Evolutionary conservation across 164 flowering plant species (phyloP).

Genomic region (Litsea cubeba): DNA sequence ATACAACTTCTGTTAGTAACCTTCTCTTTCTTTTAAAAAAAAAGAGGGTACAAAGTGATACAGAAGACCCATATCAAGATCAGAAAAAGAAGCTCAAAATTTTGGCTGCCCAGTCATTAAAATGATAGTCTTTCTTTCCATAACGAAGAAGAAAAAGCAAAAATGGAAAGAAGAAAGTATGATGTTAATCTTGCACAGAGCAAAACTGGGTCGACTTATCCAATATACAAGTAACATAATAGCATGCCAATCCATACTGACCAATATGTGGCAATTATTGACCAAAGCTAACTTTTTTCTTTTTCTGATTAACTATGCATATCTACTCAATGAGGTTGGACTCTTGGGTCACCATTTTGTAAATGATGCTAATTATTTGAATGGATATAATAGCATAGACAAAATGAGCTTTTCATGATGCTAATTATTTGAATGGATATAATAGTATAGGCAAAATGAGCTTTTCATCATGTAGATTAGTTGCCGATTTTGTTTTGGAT

Average conservation of each 20-base stretch:
- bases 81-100: too few relatives aligned
- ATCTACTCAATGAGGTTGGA: neutral
- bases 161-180: neutral
- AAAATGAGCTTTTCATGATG: neutral
- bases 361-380: neutral
- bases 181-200: neutral
- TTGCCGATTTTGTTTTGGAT: neutral
- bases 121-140: too few relatives aligned
- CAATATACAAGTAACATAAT: neutral
- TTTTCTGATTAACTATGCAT: neutral
- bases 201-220: neutral
- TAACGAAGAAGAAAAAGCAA: too few relatives aligned
- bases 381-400: neutral
- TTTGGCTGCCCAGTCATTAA: too few relatives aligned
- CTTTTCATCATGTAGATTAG: neutral
- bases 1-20: too few relatives aligned
- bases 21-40: too few relatives aligned
- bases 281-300: neutral
- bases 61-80: too few relatives aligned
- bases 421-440: neutral
- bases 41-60: too few relatives aligned
- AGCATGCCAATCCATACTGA: too few relatives aligned
- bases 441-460: neutral
- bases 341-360: neutral
- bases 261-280: too few relatives aligned